Evolutionary conservation across 331 rosid species (phyloP), one percentile per base, ranked within the genome.

Genomic region (Acacia concinna): DNA sequence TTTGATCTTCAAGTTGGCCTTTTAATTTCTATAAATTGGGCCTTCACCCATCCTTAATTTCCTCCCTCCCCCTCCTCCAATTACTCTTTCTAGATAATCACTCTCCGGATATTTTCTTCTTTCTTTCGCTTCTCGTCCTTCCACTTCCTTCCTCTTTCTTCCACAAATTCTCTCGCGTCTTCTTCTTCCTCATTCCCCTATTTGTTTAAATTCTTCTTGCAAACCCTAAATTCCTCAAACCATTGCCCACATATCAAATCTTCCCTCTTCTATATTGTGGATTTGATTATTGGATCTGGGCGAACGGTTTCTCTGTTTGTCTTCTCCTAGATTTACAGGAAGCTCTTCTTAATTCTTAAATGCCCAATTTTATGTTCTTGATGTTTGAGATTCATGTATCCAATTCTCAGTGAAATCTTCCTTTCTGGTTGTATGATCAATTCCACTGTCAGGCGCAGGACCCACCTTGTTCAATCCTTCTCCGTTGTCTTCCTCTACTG

Each of bases 391-490:
- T 91, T 91, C 93, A 95, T 95, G 99, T 89, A 86, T 93, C 93
- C 91, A 78, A 88, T 91, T 90, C 97, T 93, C 78, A 83, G 93
- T 93, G 98, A 95, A 75, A 85, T 81, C 72, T 89, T 93, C 74
- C 82, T 84, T 43, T 87, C 90, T n/a, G 96, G 91, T 86, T 95
- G 94, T 84, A 95, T 95, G 99, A 91, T 95, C 64, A 90, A 89
- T 87, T 93, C 97, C 80, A 87, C 93, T 66, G 85, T 86, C 70
- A 79, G 97, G 80, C 96, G 96, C 93, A 93, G 96, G 93, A 87
- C 95, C 89, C 99, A 95, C 60, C 80, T 95, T 56, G 98, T 95
- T 93, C 99, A 95, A 86, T 95, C 99, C 8, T 95, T 95, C 94
- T 95, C 99, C 4, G 99, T 95, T 72, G 97, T 86, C 31, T 95